A percentile compares a stretch with the other conserved stretches of the same genome.
Conservation (phyloP, 2,329 filamentous ascomycete species). For the Ascochyta viciae-villosae region DNA sequence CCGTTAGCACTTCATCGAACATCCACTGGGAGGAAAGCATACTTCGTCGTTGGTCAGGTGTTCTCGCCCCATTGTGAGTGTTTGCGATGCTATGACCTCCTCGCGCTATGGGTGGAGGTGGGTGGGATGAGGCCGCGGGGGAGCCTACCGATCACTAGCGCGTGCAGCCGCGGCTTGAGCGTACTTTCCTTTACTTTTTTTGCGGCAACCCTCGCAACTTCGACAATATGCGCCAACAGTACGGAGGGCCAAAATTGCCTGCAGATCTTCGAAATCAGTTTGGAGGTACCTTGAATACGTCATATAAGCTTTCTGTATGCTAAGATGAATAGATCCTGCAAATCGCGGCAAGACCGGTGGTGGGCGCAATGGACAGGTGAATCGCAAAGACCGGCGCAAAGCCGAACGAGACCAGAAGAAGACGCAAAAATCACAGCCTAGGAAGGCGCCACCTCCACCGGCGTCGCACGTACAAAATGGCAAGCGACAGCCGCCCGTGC, state of each 20-base stretch:
- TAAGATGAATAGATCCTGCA: conserved; percentile 36
- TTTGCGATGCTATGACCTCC: conserved; percentile 27
- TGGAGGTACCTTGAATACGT: conserved; percentile 32
- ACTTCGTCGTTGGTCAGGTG: conserved; percentile 70
- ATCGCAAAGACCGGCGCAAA: conserved; percentile 72
- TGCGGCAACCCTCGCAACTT: conserved; percentile 18
- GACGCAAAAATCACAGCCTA: conserved; percentile 44
- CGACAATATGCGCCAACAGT: conserved; percentile 48
- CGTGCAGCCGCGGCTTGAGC: conserved; percentile 14
- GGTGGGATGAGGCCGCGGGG: conserved; percentile 29
- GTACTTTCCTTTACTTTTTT: conserved; percentile 44
- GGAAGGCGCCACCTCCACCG: conserved; percentile 5
- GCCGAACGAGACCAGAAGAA: conserved; percentile 70
- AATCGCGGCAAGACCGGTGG: conserved; percentile 33
- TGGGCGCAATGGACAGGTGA: conserved; percentile 37
- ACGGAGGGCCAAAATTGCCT: conserved; percentile 55
- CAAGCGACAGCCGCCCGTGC: conserved; percentile 21
- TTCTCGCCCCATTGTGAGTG: conserved; percentile 54
- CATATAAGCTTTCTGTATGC: background rate
- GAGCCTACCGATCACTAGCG: conserved; percentile 15
- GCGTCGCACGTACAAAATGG: conserved; percentile 27
- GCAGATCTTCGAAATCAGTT: conserved; percentile 55
- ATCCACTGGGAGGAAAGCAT: conserved; percentile 34
- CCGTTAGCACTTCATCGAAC: background rate
- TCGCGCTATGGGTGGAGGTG: conserved; percentile 29